Conservation (phyloP, 768 basidiomycete genomes). For the Trametopsis cervina region DNA sequence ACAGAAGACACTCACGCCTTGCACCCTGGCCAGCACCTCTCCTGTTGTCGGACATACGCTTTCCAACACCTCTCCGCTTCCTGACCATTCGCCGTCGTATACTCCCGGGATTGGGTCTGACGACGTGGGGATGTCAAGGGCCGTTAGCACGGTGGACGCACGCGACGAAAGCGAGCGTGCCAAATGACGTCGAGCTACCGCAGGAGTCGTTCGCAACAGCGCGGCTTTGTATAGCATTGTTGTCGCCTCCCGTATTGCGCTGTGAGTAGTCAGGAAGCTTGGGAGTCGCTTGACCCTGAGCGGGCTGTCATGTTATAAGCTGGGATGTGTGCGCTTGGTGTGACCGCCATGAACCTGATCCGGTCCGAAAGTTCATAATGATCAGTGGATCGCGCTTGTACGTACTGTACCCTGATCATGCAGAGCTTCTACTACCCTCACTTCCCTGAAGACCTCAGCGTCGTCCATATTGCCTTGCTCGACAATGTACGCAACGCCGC, state of each 20-base stretch:
- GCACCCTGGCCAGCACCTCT: constrained; percentile 71
- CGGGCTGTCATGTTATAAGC: no score
- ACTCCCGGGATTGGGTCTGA: constrained; percentile 56
- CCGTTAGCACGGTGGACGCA: constrained; percentile 59
- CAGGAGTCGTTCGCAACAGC: neutral
- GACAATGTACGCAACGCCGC: constrained; percentile 56
- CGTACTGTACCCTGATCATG: constrained; percentile 31
- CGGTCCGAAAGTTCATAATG: no score
- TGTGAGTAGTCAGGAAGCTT: no score
- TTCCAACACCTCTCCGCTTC: constrained; percentile 61
- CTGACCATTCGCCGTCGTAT: constrained; percentile 79
- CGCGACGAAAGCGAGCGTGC: constrained; percentile 57
- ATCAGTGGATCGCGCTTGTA: no score
- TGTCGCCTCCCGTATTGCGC: no score
- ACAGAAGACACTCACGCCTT: constrained; percentile 42
- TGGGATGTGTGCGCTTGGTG: no score
- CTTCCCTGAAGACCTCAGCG: constrained; percentile 32
- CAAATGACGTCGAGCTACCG: neutral
- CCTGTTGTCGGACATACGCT: constrained; percentile 85
- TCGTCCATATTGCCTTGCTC: constrained; percentile 62
- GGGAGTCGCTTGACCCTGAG: no score
- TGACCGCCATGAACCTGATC: no score
- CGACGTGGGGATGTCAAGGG: constrained; percentile 51
- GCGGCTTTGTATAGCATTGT: neutral
- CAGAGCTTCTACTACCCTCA: constrained; percentile 51